Percentiles rank a stretch among this genome's conserved stretches.
Conservation (phyloP, 2,329 filamentous ascomycete species). For the Aspergillus pseudoglaucus region DNA sequence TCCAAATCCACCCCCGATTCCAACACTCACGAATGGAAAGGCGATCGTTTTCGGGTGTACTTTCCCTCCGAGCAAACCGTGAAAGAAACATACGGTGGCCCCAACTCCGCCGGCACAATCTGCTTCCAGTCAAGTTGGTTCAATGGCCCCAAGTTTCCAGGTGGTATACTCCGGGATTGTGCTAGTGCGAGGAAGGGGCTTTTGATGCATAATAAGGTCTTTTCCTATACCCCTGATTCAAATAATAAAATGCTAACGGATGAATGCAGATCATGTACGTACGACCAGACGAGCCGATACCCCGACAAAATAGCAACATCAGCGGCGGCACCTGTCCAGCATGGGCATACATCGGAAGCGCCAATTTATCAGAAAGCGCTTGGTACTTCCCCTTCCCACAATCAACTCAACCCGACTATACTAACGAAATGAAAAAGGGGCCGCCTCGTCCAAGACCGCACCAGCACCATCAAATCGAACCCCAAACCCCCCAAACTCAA, state of each 20-base stretch:
- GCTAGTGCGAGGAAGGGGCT: slow-evolving; percentile 63
- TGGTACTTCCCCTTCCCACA: slow-evolving; percentile 51
- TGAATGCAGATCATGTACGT: slow-evolving; percentile 27
- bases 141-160: slow-evolving; percentile 63
- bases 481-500: slow-evolving; percentile 64
- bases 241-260: not conserved
- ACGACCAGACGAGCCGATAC: slow-evolving; percentile 20
- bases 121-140: slow-evolving; percentile 71
- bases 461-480: slow-evolving; percentile 28
- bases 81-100: slow-evolving; percentile 56
- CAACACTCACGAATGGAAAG: slow-evolving; percentile 28
- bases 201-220: slow-evolving; percentile 82
- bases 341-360: slow-evolving; percentile 84
- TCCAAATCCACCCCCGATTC: slow-evolving; percentile 20
- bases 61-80: slow-evolving; percentile 74
- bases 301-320: slow-evolving; percentile 10
- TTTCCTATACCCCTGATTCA: slow-evolving; percentile 22
- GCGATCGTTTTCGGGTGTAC: slow-evolving; percentile 61
- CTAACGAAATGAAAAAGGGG: slow-evolving; percentile 53
- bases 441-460: slow-evolving; percentile 63
- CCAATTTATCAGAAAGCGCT: slow-evolving; percentile 87
- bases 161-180: slow-evolving; percentile 65
- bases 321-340: slow-evolving; percentile 35
- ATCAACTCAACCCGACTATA: not conserved
- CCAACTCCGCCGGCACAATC: slow-evolving; percentile 68